Base-by-base conservation (phyloP, 345 rosid species). In the Xanthoceras sorbifolium region DNA sequence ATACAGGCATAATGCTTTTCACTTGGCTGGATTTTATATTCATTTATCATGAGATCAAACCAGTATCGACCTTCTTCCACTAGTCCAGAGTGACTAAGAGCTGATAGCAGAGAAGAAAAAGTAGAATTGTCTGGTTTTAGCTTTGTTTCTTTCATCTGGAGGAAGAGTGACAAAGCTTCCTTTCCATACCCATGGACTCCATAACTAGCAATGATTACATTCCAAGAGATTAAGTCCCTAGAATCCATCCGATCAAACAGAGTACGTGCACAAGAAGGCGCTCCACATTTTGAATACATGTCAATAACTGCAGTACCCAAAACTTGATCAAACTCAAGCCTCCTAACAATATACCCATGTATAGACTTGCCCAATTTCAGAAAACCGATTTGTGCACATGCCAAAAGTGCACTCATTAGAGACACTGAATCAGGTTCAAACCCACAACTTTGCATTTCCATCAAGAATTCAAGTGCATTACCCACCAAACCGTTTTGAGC, bases 241-340 rank as follows among this genome's bases (percentile, higher is more conserved):
- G 20, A 75, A 64, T 72, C 82, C 64, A 87, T 82, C 15, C 14
- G 82, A 75, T 92, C 86, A 59, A 94, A 90, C 32, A 90, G 54
- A 3, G 76, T 55, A 61, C 78, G 83, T 3, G 92, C 90, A 44
- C 55, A 79, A 36, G 90, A 77, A 76, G 89, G 78, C 0, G 78
- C 80, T 17, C 93, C 94, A 25, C 96, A 92, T 82, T 94, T 94
- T 57, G 93, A 85, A 71, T 92, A 86, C 91, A 90, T 85, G 74
- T 89, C 94, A 77, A 92, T 84, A 71, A 91, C 48, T 17, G 94
- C 86, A 23, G 96, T 91, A 29, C 83, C 85, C 1, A 80, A 12
- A 72, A 85, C 84, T 79, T 74, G 79, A 70, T 84, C 85, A 75
- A 83, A 65, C 74, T 79, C 76, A 29, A 81, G 77, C 75, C 90